Percentiles rank a stretch among this genome's conserved stretches.
phyloP scores from a whole-genome alignment of 2,329 filamentous ascomycete species.

The Zymoseptoria passerinii region DNA sequence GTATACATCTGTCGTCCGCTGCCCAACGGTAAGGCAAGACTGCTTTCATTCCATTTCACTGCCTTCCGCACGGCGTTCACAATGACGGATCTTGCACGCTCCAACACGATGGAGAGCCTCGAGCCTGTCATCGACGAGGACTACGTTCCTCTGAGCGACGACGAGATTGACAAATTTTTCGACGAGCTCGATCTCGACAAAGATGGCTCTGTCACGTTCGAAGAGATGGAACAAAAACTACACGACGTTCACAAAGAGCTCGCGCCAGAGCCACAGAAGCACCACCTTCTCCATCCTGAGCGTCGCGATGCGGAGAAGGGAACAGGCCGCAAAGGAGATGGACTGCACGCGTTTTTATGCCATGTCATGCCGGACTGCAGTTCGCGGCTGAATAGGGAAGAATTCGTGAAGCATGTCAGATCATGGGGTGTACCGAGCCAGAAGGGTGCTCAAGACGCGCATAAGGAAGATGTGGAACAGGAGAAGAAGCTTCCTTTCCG shows the following conservation, averaged over 20 bases:
- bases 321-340: constrained; percentile 15
- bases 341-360: constrained; percentile 46
- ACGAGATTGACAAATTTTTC: constrained; percentile 47
- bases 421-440: constrained; percentile 52
- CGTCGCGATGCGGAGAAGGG: constrained; percentile 24
- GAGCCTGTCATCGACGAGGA: constrained; percentile 9
- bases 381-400: constrained; percentile 38
- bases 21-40: background rate
- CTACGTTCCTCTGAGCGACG: constrained; percentile 31
- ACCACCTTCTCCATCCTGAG: constrained; percentile 37
- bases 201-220: constrained; percentile 46
- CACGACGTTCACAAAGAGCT: constrained; percentile 47
- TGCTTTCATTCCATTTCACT: background rate
- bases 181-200: constrained; percentile 46
- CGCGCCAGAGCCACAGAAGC: constrained; percentile 38
- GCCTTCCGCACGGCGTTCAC: background rate
- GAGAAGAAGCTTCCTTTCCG: constrained; percentile 35
- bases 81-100: background rate
- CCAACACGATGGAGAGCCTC: constrained; percentile 7
- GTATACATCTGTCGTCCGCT: background rate
- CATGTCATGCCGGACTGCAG: constrained; percentile 37
- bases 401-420: constrained; percentile 49
- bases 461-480: constrained; percentile 38
- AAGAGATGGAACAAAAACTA: constrained; percentile 46
- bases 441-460: constrained; percentile 46